Evolutionary conservation across 2,329 filamentous ascomycete species (phyloP).

Genomic region (Aspergillus pseudoterreus): DNA sequence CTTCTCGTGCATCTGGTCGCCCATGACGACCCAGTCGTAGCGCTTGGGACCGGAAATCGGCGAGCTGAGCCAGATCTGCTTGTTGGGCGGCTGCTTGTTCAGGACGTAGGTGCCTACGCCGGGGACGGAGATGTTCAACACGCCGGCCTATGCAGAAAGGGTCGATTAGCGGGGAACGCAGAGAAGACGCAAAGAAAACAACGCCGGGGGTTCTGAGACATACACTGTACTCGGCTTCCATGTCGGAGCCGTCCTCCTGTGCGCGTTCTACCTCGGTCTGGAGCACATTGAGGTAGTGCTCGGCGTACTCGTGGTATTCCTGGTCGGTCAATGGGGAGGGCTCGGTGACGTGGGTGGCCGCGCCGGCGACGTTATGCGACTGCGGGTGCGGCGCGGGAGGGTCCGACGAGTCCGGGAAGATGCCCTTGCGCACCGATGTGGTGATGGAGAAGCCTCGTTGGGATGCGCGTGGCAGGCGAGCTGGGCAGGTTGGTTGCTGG

Average conservation of each 20-base stretch:
- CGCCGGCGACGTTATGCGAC: conserved; percentile 38
- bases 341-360: conserved; percentile 42
- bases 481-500: conserved; percentile 9
- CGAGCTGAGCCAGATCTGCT: conserved; percentile 94
- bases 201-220: conserved; percentile 28
- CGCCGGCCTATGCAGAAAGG: conserved; percentile 65
- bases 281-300: conserved; percentile 66
- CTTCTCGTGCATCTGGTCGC: conserved; percentile 73
- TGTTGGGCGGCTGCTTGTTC: conserved; percentile 98
- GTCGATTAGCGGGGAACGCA: neutral
- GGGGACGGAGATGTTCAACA: conserved; percentile 71
- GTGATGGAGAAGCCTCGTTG: conserved; percentile 35
- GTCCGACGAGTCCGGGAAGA: conserved; percentile 58
- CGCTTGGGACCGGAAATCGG: conserved; percentile 89
- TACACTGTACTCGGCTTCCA: conserved; percentile 90
- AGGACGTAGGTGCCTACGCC: conserved; percentile 79
- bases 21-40: conserved; percentile 77
- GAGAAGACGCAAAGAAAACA: neutral
- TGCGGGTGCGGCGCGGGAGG: conserved; percentile 45
- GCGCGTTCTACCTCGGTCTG: conserved; percentile 63
- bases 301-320: conserved; percentile 74
- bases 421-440: conserved; percentile 43
- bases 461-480: neutral
- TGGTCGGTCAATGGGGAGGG: conserved; percentile 64
- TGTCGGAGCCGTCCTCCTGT: conserved; percentile 66